These are phyloP conservation scores for Tolypocladium capitatum DNA, from an alignment of 2,329 filamentous ascomycete genomes.

Conservation along the genomic window DNA sequence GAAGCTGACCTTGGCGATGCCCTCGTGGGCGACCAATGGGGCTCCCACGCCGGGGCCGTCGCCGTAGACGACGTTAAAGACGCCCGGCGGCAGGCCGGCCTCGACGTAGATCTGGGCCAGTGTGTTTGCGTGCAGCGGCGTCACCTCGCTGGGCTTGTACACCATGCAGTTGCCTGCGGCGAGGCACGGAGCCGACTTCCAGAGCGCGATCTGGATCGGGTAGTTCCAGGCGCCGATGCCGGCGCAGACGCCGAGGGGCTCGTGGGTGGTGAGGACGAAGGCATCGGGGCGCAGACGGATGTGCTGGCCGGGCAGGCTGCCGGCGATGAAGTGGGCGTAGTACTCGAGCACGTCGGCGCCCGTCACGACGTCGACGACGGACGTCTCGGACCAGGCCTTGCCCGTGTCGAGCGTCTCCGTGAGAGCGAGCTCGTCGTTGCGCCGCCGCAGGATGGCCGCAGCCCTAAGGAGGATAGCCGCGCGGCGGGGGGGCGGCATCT, in stretches of 20 bases:
- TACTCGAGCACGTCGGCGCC: conserved; percentile 80
- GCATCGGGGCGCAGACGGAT: conserved; percentile 61
- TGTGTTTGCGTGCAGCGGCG: conserved; percentile 65
- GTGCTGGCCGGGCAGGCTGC: conserved; percentile 69
- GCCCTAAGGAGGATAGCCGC: conserved; percentile 68
- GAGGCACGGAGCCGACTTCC: conserved; percentile 78
- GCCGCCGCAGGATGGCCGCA: conserved; percentile 56
- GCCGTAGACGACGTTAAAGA: conserved; percentile 80
- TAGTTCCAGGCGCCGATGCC: conserved; percentile 91
- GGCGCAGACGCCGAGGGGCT: conserved; percentile 69
- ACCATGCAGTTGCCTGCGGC: conserved; percentile 83
- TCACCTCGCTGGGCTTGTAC: conserved; percentile 82
- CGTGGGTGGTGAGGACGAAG: conserved; percentile 73
- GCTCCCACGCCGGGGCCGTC: conserved; percentile 60
- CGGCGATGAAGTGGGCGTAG: conserved; percentile 68
- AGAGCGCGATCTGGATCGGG: conserved; percentile 78
- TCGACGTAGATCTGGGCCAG: conserved; percentile 66
- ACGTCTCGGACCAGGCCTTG: conserved; percentile 75
- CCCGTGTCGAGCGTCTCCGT: conserved; percentile 78
- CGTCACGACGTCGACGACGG: conserved; percentile 68
- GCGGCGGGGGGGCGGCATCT: conserved; percentile 59
- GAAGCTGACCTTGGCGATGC: conserved; percentile 76
- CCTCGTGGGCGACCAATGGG: conserved; percentile 57
- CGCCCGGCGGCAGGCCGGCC: conserved; percentile 66
- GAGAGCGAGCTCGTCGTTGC: conserved; percentile 67